Conservation (phyloP, 345 rosid genomes). For the Gossypium rotundifolium region DNA sequence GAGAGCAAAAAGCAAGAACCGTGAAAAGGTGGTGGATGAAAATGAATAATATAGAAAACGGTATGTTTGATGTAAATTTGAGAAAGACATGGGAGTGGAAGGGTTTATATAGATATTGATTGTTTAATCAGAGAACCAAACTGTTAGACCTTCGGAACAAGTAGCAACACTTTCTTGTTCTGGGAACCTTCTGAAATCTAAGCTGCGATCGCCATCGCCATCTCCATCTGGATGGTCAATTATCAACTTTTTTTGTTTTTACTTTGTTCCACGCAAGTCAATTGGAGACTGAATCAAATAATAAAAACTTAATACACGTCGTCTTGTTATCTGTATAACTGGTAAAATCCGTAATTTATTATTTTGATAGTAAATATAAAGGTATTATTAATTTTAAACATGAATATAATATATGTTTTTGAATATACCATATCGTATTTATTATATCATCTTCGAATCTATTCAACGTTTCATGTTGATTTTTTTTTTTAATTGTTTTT, state of each 20-base stretch:
- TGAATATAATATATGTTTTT: too few species aligned
- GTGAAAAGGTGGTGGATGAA: background rate
- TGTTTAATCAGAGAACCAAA: background rate
- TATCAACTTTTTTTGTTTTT: background rate
- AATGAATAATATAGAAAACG: background rate
- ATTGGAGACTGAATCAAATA: background rate
- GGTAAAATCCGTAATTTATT: too few species aligned
- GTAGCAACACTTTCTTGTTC: background rate
- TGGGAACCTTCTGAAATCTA: background rate
- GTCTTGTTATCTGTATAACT: background rate
- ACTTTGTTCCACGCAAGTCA: background rate
- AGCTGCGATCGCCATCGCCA: background rate
- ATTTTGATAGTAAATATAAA: too few species aligned
- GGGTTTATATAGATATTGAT: background rate
- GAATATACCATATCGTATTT: too few species aligned
- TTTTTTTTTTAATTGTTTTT: background rate
- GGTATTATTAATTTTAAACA: too few species aligned
- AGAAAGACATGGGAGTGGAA: background rate
- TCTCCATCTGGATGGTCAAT: constrained; percentile 5
- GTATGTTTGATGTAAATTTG: too few species aligned
- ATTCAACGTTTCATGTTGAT: background rate
- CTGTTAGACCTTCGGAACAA: background rate
- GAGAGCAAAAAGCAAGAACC: background rate
- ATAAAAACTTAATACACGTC: background rate
- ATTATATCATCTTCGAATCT: too few species aligned